Evolutionary conservation across 2,329 filamentous ascomycete genomes (phyloP).

Genomic region (Microsporum canis): DNA sequence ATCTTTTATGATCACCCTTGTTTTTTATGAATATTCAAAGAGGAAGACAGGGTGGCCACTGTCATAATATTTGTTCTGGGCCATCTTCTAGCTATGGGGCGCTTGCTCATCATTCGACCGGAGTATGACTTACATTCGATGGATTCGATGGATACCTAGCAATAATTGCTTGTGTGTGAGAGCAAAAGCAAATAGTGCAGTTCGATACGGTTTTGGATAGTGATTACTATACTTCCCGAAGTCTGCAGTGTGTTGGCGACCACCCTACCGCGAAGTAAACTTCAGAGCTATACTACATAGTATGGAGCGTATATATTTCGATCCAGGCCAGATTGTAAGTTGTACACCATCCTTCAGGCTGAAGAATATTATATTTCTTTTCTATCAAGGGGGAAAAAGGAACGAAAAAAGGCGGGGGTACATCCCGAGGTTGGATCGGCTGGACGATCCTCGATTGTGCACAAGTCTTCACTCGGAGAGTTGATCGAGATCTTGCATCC

Average conservation of each 20-base stretch:
- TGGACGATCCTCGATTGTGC: neutral
- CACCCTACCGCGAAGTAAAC: neutral
- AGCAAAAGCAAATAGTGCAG: neutral
- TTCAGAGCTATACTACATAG: neutral
- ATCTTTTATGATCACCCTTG: neutral
- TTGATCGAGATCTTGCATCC: neutral
- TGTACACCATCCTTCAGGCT: neutral
- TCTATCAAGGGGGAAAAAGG: neutral
- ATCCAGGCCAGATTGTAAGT: neutral
- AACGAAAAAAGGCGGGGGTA: neutral
- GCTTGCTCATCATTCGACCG: neutral
- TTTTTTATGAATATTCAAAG: neutral
- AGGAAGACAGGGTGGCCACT: neutral
- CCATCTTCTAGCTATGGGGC: neutral
- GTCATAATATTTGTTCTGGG: neutral
- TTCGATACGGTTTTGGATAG: neutral
- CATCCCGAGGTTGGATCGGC: neutral
- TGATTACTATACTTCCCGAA: neutral
- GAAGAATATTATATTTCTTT: neutral
- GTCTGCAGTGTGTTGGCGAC: neutral
- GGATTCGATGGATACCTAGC: neutral
- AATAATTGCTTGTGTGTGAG: neutral
- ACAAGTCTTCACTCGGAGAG: neutral
- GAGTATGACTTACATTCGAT: neutral
- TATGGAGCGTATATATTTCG: neutral